These are phyloP conservation scores for Canariomyces notabilis DNA, from an alignment of 2,329 filamentous ascomycete genomes.

Conservation along the genomic window DNA sequence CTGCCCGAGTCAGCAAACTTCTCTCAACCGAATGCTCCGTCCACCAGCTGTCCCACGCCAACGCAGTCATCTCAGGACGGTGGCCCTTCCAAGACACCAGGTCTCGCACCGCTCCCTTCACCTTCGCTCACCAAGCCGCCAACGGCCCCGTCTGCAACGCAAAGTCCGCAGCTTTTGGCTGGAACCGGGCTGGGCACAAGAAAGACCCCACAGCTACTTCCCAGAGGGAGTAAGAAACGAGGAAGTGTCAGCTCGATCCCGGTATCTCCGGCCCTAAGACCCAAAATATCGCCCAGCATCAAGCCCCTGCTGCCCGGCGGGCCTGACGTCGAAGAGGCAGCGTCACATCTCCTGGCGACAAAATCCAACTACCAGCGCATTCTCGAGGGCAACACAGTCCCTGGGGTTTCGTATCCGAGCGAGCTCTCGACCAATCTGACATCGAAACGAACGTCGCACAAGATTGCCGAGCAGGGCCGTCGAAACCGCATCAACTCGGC, in stretches of 20 bases:
- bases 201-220: constrained; percentile 52
- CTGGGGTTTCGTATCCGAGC: constrained; percentile 84
- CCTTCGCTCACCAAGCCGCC: constrained; percentile 40
- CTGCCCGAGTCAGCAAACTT: constrained; percentile 67
- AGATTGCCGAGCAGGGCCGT: constrained; percentile 93
- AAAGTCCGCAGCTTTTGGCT: constrained; percentile 60
- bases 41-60: constrained; percentile 41
- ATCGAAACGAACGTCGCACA: constrained; percentile 94
- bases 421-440: constrained; percentile 90
- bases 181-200: constrained; percentile 45
- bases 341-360: constrained; percentile 74
- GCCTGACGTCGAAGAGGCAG: constrained; percentile 52
- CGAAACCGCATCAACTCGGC: constrained; percentile 94
- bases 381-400: constrained; percentile 83
- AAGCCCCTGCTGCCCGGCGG: constrained; percentile 74
- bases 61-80: constrained; percentile 29
- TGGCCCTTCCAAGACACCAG: constrained; percentile 45
- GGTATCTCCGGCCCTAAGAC: constrained; percentile 80
- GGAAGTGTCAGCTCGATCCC: constrained; percentile 66
- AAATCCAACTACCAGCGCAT: constrained; percentile 99
- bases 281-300: constrained; percentile 89
- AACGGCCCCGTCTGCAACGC: constrained; percentile 49
- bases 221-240: constrained; percentile 62
- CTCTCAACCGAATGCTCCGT: constrained; percentile 41
- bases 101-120: constrained; percentile 45